Percentiles rank a stretch among this genome's conserved stretches.
Evolutionary conservation across 73 alveolate species (phyloP).

Genomic region (Paramecium pentaurelia): DNA sequence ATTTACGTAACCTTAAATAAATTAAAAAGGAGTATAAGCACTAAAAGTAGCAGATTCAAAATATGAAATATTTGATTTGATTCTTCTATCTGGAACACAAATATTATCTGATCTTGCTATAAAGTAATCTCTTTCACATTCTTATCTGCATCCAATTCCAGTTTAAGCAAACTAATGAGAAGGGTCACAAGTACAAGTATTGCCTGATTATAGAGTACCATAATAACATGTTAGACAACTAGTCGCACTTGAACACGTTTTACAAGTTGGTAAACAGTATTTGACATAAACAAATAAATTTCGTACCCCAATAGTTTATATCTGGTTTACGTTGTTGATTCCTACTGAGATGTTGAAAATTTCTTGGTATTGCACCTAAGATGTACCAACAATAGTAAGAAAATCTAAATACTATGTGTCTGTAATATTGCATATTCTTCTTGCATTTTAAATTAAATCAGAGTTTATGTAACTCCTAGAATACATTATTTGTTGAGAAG

Average conservation of each 20-base stretch:
- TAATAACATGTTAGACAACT: neutral
- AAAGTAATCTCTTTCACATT: neutral
- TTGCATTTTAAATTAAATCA: neutral
- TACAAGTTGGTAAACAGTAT: neutral
- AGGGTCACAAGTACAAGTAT: neutral
- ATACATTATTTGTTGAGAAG: neutral
- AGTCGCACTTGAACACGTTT: neutral
- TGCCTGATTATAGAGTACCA: neutral
- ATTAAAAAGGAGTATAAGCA: neutral
- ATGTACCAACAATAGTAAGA: neutral
- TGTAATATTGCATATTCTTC: neutral
- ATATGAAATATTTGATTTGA: neutral
- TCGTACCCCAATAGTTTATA: neutral
- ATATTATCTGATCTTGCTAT: neutral
- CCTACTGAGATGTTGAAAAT: neutral
- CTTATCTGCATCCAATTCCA: neutral
- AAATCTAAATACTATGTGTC: neutral
- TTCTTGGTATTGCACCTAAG: neutral
- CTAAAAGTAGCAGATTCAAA: neutral
- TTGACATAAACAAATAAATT: neutral
- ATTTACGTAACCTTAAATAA: neutral
- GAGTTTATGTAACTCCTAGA: neutral
- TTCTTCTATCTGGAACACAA: neutral
- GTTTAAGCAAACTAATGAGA: neutral
- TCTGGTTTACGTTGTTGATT: neutral